Base-by-base conservation (phyloP, 1,284 basidiomycete genomes). In the Heterobasidion parviporum region DNA sequence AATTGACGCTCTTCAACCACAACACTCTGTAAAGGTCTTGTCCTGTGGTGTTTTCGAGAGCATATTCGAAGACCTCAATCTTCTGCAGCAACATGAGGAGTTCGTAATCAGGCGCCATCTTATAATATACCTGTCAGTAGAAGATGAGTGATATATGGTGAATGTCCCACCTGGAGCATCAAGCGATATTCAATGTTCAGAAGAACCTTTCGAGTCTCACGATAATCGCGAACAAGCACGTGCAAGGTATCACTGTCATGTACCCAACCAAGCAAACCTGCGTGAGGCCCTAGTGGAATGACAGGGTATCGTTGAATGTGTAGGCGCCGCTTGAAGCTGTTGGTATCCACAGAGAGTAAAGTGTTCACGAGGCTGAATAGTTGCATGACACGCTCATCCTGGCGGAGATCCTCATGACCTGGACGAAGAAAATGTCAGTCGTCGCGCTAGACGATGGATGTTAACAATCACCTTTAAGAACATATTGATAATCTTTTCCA, bases 41-140 rank as follows among this genome's bases (percentile, higher is more conserved):
- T 0, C 97, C 97, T 0, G 94, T 98, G 0, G 97, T 99, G 66
- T 99, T 99, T 72, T 99, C 96, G 46, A 99, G 78, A 3, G 97
- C 96, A 66, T 99, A 99, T 70, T 99, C 94, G 72, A 99, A 99
- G 16, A 99, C 97, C 69, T 99, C 97, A 46, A 99, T 93, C 76
- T 99, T 99, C 71, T 99, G 95, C 58, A 99, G 81, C 3, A 98
- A 77, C 35, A 92, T 94, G 46, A 99, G 76, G 64, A 89, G 90
- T 71, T 99, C 97, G 70, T 99, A 99, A 70, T 99, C 97, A 8
- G 97, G 96, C 10, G 97, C 96, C 96, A 99, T 99, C 90, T 98
- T 65, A 6, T 33, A 15, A 45, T 35, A 18, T 18, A 15, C 20
- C 51, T 8, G 58, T 18, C 45, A 32, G 10, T 35, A 34, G 8